phyloP scores from a whole-genome alignment of 441 rosid genomes.

The Populus hybrid region DNA sequence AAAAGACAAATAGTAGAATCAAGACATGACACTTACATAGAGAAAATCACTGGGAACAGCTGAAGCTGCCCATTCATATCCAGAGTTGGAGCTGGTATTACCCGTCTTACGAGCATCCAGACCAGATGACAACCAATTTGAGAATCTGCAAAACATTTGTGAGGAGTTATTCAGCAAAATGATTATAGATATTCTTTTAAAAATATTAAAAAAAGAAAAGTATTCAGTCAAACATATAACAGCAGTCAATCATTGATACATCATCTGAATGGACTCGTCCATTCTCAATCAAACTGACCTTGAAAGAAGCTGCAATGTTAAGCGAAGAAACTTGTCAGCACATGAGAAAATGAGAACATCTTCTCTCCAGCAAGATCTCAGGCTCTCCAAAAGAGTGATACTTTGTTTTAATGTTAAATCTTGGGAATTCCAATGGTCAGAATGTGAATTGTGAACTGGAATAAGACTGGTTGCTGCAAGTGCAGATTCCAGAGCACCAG shows the following conservation, averaged over 20 bases:
- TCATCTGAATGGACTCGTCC: neutral
- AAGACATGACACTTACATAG: constrained; percentile 53
- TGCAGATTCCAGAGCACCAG: constrained; percentile 84
- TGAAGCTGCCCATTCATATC: constrained; percentile 85
- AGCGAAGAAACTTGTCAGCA: constrained; percentile 96
- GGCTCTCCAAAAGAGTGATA: constrained; percentile 69
- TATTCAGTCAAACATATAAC: neutral
- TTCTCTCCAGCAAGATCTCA: constrained; percentile 89
- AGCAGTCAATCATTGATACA: neutral
- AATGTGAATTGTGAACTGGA: constrained; percentile 49
- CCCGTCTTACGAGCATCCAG: constrained; percentile 56
- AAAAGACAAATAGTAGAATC: constrained; percentile 7
- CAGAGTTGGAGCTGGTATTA: constrained; percentile 56
- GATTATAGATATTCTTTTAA: neutral
- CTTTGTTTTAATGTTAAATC: constrained; percentile 75
- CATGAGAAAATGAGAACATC: constrained; percentile 86
- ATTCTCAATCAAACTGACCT: constrained; percentile 47
- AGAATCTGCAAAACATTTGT: constrained; percentile 49
- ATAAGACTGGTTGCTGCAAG: constrained; percentile 58
- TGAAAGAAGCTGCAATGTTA: constrained; percentile 88
- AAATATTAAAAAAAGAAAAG: neutral
- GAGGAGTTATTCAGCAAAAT: constrained; percentile 6
- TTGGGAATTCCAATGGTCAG: constrained; percentile 37
- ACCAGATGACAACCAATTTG: constrained; percentile 86
- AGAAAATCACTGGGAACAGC: constrained; percentile 78